Evolutionary conservation across 345 rosid genomes (phyloP).

Genomic region (Microcos paniculata): DNA sequence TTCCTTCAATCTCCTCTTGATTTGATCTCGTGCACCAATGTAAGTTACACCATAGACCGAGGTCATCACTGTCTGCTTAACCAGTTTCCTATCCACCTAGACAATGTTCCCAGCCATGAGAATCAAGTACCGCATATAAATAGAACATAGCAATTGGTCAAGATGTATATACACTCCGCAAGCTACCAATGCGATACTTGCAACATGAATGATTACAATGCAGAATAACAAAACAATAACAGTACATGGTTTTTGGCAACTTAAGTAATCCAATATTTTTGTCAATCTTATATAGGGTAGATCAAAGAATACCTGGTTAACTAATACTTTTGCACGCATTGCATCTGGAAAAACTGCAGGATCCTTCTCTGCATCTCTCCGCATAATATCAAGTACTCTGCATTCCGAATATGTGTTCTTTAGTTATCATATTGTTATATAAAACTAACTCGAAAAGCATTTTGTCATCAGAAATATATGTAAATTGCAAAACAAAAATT

Average conservation of each 20-base stretch:
- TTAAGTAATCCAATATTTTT: background rate
- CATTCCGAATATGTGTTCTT: conserved; percentile 24
- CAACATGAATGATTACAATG: conserved; percentile 2
- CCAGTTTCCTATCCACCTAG: conserved; percentile 96
- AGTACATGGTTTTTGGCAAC: background rate
- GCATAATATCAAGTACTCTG: conserved; percentile 86
- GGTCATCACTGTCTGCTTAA: conserved; percentile 99
- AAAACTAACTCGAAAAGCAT: background rate
- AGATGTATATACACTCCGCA: background rate
- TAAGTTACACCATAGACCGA: conserved; percentile 98
- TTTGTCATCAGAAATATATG: conserved; percentile 6
- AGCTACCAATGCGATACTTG: conserved; percentile 5
- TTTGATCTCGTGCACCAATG: conserved; percentile 95
- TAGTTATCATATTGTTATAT: conserved; percentile 1
- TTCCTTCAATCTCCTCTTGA: conserved; percentile 89
- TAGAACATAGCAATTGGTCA: background rate
- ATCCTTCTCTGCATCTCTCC: conserved; percentile 77
- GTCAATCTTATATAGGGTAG: conserved; percentile 10
- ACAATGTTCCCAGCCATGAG: conserved; percentile 29
- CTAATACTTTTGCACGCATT: conserved; percentile 53
- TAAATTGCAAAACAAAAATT: background rate
- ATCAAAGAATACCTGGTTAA: conserved; percentile 58
- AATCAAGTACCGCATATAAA: conserved; percentile 16
- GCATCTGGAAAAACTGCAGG: conserved; percentile 72
- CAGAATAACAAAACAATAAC: background rate